These are phyloP conservation scores for Physcia stellaris DNA, from an alignment of 495 filamentous ascomycete genomes.

Conservation along the genomic window DNA sequence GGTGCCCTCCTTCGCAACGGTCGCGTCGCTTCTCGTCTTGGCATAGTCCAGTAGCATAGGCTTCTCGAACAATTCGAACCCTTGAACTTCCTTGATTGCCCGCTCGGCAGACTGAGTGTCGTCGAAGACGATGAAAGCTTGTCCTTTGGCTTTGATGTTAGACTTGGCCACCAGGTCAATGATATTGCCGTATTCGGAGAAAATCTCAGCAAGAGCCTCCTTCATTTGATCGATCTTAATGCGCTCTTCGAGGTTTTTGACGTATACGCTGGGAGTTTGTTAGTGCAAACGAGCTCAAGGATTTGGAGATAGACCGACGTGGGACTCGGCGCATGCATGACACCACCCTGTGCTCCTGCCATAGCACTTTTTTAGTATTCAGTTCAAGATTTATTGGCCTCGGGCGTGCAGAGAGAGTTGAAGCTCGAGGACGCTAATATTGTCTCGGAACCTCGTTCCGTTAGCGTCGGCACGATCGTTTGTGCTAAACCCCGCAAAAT, in stretches of 20 bases:
- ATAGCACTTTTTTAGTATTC: too few species aligned
- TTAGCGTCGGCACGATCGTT: too few species aligned
- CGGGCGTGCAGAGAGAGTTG: too few species aligned
- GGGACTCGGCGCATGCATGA: constrained; percentile 3
- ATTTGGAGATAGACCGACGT: constrained; percentile 1
- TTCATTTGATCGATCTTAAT: constrained; percentile 72
- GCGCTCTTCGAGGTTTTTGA: constrained; percentile 86
- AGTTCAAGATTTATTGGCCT: too few species aligned
- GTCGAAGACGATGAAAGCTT: constrained; percentile 94
- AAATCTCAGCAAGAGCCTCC: constrained; percentile 61
- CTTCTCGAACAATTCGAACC: constrained; percentile 89
- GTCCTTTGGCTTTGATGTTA: constrained; percentile 84
- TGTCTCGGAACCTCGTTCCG: too few species aligned
- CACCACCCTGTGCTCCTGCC: neutral
- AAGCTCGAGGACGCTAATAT: too few species aligned
- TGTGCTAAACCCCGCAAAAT: too few species aligned
- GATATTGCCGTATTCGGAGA: constrained; percentile 81
- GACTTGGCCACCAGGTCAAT: constrained; percentile 87
- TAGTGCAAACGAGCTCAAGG: neutral
- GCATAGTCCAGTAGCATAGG: constrained; percentile 82
- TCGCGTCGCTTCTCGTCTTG: constrained; percentile 76
- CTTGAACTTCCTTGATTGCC: constrained; percentile 82
- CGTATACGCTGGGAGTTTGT: constrained; percentile 13
- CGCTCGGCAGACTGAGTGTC: constrained; percentile 55
- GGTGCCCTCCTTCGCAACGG: constrained; percentile 55